Evolutionary conservation across 2,329 filamentous ascomycete species (phyloP).

Genomic region (Lachnellula cervina): DNA sequence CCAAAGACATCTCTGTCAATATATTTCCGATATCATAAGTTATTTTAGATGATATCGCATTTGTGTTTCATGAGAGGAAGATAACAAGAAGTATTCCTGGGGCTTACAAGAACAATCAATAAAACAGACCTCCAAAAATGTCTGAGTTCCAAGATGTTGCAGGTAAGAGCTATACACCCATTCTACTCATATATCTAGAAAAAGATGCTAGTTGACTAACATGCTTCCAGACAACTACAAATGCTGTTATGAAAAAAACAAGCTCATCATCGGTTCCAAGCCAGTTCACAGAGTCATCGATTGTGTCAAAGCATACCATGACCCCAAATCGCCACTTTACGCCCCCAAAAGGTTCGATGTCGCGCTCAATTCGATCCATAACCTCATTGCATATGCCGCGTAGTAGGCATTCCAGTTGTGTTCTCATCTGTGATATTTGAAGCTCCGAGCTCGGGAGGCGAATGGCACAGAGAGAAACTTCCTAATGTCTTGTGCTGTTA

Average conservation of each 20-base stretch:
- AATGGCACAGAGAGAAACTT: slow-evolving; percentile 12
- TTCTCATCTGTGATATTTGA: slow-evolving; percentile 12
- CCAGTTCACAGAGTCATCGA: slow-evolving; percentile 43
- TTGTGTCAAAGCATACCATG: slow-evolving; percentile 44
- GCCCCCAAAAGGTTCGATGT: slow-evolving; percentile 10
- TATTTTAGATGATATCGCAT: background rate
- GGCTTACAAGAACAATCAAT: background rate
- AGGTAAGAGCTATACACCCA: background rate
- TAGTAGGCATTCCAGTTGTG: slow-evolving; percentile 2
- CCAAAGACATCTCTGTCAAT: background rate
- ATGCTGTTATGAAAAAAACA: slow-evolving; percentile 11
- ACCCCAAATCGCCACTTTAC: slow-evolving; percentile 37
- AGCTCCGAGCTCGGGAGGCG: slow-evolving; percentile 5
- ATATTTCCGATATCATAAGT: background rate
- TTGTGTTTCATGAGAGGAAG: too few relatives aligned
- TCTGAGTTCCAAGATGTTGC: slow-evolving; percentile 1
- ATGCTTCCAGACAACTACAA: slow-evolving; percentile 7
- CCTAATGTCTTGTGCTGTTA: slow-evolving; percentile 11
- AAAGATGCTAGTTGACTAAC: background rate
- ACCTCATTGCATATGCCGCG: slow-evolving; percentile 5
- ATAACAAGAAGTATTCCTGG: too few relatives aligned
- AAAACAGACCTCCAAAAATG: background rate
- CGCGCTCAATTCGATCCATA: slow-evolving; percentile 9
- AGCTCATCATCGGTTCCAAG: slow-evolving; percentile 27
- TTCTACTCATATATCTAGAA: background rate